phyloP scores from a whole-genome alignment of 176 grass and related monocot genomes.

The Hsuehochloa calcarea region DNA sequence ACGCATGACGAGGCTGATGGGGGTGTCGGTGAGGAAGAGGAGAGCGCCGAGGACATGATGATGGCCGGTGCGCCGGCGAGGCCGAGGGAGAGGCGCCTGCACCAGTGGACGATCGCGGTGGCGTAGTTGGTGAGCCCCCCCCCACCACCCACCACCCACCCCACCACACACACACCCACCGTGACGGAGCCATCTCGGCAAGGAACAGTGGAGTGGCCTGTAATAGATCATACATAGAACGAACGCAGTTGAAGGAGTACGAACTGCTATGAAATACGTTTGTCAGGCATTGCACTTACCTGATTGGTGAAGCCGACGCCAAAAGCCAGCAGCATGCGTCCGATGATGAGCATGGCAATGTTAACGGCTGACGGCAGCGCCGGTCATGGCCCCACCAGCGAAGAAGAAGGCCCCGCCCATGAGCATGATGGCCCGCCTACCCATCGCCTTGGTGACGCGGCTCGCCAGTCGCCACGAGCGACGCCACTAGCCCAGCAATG shows the following conservation, averaged over 20 bases:
- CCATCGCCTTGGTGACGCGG: conserved; percentile 53
- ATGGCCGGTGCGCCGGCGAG: conserved; percentile 61
- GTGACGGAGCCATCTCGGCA: too few relatives aligned
- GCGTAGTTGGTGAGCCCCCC: too few relatives aligned
- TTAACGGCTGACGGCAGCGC: conserved; percentile 58
- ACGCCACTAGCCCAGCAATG: conserved; percentile 59
- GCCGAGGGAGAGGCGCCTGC: conserved; percentile 87
- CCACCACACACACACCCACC: too few relatives aligned
- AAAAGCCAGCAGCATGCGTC: conserved; percentile 70
- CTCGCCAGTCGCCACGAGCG: conserved; percentile 63
- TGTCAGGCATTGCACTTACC: conserved; percentile 25
- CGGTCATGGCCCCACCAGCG: conserved; percentile 50
- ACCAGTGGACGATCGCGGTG: conserved; percentile 40
- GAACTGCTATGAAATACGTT: too few relatives aligned
- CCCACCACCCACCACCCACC: too few relatives aligned
- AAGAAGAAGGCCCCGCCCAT: conserved; percentile 60
- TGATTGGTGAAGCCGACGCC: conserved; percentile 85
- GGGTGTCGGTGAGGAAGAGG: conserved; percentile 74
- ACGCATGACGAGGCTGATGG: conserved; percentile 55
- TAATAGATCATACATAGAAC: not conserved
- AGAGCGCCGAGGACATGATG: conserved; percentile 61
- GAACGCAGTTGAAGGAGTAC: too few relatives aligned
- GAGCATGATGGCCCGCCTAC: conserved; percentile 67
- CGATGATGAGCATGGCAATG: conserved; percentile 83
- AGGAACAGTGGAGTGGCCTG: conserved; percentile 5